Percentiles rank a stretch among this genome's conserved stretches.
Evolutionary conservation across 2,329 filamentous ascomycete genomes (phyloP).

Genomic region (Colletotrichum sp.): DNA sequence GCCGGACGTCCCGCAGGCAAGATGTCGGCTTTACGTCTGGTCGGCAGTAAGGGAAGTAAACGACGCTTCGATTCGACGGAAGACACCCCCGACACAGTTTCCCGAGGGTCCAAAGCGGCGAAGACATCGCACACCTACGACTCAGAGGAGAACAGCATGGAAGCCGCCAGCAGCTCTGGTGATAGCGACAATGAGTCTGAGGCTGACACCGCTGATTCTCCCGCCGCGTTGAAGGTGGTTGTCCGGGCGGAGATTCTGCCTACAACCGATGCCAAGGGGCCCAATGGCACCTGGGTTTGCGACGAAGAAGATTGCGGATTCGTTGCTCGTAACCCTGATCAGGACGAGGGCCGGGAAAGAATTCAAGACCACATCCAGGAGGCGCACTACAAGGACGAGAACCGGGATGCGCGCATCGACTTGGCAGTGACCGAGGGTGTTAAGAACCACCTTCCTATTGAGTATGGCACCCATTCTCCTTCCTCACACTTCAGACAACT

Average conservation of each 20-base stretch:
- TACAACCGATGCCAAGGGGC: slow-evolving; percentile 54
- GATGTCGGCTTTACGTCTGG: slow-evolving; percentile 48
- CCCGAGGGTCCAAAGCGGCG: slow-evolving; percentile 34
- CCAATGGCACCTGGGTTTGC: slow-evolving; percentile 71
- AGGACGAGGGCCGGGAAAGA: slow-evolving; percentile 55
- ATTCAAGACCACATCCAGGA: slow-evolving; percentile 65
- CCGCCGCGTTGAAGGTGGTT: slow-evolving; percentile 43
- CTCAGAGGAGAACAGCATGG: slow-evolving; percentile 34
- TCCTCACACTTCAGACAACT: slow-evolving; percentile 35
- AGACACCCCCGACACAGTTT: slow-evolving; percentile 40
- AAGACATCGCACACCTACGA: slow-evolving; percentile 38
- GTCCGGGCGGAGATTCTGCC: slow-evolving; percentile 56
- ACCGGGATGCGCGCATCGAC: slow-evolving; percentile 53
- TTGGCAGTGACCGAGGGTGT: slow-evolving; percentile 62
- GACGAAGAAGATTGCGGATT: slow-evolving; percentile 67
- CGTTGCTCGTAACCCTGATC: slow-evolving; percentile 66
- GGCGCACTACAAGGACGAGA: slow-evolving; percentile 53
- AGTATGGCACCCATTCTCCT: slow-evolving; percentile 51
- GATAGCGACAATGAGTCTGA: slow-evolving; percentile 26
- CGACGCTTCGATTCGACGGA: slow-evolving; percentile 48
- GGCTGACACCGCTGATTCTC: slow-evolving; percentile 1
- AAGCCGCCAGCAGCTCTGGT: slow-evolving; percentile 29
- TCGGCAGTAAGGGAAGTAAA: slow-evolving; percentile 36
- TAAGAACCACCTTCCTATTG: slow-evolving; percentile 59
- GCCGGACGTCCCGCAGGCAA: slow-evolving; percentile 44